Percentiles rank a stretch among this genome's conserved stretches.
These are phyloP conservation scores for Candida sp. DNA, from an alignment of 1,139 yeast genomes.

Conservation along the genomic window DNA sequence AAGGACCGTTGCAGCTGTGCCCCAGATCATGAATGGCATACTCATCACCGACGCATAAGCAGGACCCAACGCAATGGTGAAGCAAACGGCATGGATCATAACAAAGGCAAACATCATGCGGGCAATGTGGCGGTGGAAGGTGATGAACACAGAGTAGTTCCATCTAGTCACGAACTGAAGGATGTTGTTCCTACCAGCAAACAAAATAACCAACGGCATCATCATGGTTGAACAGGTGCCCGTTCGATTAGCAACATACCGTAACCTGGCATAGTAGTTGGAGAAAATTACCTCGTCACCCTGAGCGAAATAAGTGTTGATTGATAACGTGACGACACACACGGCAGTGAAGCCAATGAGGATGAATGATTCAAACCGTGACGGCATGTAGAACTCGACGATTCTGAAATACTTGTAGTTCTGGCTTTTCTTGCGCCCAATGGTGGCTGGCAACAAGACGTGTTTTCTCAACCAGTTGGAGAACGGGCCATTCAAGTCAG, in stretches of 20 bases:
- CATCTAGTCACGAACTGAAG: constrained; percentile 54
- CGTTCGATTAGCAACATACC: constrained; percentile 52
- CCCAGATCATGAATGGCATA: constrained; percentile 52
- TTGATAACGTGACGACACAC: constrained; percentile 40
- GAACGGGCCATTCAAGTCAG: constrained; percentile 25
- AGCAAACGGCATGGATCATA: constrained; percentile 39
- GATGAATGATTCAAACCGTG: constrained; percentile 56
- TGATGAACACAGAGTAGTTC: constrained; percentile 55
- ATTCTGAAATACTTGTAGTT: constrained; percentile 24
- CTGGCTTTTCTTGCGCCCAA: constrained; percentile 18
- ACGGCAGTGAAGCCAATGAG: constrained; percentile 48
- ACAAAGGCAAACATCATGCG: constrained; percentile 41
- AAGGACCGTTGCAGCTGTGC: constrained; percentile 47
- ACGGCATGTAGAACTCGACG: constrained; percentile 48
- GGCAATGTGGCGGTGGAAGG: constrained; percentile 57
- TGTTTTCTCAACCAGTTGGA: constrained; percentile 38
- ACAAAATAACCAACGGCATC: constrained; percentile 48
- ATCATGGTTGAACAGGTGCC: constrained; percentile 55
- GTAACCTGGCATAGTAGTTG: constrained; percentile 18
- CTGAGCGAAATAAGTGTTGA: constrained; percentile 20
- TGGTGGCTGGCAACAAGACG: constrained; percentile 45
- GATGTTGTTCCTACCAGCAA: constrained; percentile 61
- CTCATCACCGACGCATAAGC: constrained; percentile 11
- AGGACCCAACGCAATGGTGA: constrained; percentile 20
- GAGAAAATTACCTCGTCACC: constrained; percentile 23